Percentiles rank a stretch among this genome's conserved stretches.
Conservation (phyloP, 352 stramenopile genomes). For the Pythium monospermum region DNA sequence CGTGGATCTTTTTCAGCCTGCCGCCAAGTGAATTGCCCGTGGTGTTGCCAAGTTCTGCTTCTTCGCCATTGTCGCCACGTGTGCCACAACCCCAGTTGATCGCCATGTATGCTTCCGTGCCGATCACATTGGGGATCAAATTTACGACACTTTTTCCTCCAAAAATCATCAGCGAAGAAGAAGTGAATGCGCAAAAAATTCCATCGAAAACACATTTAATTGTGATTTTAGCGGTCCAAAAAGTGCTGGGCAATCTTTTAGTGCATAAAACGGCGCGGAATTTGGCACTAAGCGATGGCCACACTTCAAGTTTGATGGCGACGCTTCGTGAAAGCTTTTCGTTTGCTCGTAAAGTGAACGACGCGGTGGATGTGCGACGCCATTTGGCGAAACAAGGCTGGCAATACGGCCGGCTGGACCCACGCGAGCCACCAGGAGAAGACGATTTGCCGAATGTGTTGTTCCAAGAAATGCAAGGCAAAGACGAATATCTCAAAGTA, state of each 20-base stretch:
- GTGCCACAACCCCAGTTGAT: conserved; percentile 53
- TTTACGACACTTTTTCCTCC: conserved; percentile 50
- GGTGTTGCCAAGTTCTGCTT: conserved; percentile 2
- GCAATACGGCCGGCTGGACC: conserved; percentile 49
- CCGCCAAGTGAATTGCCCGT: conserved; percentile 20
- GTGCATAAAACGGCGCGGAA: conserved; percentile 32
- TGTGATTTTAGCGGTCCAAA: conserved; percentile 61
- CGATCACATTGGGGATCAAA: conserved; percentile 42
- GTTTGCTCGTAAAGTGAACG: conserved; percentile 73
- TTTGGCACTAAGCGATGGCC: conserved; percentile 54
- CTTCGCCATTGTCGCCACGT: conserved; percentile 31
- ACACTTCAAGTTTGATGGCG: conserved; percentile 38
- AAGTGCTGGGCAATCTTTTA: conserved; percentile 63
- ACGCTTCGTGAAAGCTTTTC: conserved; percentile 67
- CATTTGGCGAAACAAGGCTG: conserved; percentile 35
- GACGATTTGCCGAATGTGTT: conserved; percentile 63
- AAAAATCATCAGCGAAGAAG: conserved; percentile 52
- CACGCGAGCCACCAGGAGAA: conserved; percentile 19
- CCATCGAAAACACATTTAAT: conserved; percentile 63
- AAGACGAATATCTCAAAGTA: conserved; percentile 71
- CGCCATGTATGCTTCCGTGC: conserved; percentile 63
- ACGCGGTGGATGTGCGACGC: conserved; percentile 45
- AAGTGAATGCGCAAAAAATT: conserved; percentile 49
- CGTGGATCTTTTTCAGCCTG: conserved; percentile 64
- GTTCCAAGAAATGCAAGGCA: conserved; percentile 70